Base-by-base conservation (phyloP, 2,329 filamentous ascomycete species). In the Aspergillus felis region DNA sequence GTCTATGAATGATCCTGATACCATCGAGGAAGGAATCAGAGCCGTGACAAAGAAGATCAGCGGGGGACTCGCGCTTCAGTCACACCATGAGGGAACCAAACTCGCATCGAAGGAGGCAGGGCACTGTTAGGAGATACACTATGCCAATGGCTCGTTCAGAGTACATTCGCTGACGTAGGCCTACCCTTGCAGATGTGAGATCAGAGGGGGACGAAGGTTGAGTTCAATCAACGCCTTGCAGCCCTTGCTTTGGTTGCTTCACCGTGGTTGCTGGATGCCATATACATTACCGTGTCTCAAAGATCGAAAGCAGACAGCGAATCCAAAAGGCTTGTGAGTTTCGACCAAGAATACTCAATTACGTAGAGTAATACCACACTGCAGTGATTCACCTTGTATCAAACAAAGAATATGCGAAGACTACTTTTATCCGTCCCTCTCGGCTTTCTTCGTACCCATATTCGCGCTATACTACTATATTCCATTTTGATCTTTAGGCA, bases 1-100 rank as follows among this genome's bases (percentile, higher is more conserved):
- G 22, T 28, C 32, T 14, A 9, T 47, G 7, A 65, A 67, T 60
- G 59, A 67, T 50, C 61, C 64, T n/a, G 64, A 66, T 50, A 24
- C 2, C 6, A 42, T 56, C 27, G 53, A 55, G 44, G 24, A 35
- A n/a, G 25, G 12, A 6, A 22, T 50, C 8, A 50, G 52, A 25
- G 17, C 35, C 7, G 14, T 58, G 3, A 28, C 32, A 4, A 53
- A 41, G 17, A 46, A 41, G n/a, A 50, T 54, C 14, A 46, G 22
- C 17, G 49, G 56, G n/a, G 53, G 53, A 9, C 35, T 58, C 22
- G 54, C 22, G 2, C 22, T 27, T 14, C 22, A 47, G 44, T 6
- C 9, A 14, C 22, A 47, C 22, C 44, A 27, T 17, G 44, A 14
- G 24, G 22, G n/a, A 44, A 24, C 20, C 4, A 24, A 25, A 14